Conservation (phyloP, 345 rosid species). For the Erucastrum elatum region DNA sequence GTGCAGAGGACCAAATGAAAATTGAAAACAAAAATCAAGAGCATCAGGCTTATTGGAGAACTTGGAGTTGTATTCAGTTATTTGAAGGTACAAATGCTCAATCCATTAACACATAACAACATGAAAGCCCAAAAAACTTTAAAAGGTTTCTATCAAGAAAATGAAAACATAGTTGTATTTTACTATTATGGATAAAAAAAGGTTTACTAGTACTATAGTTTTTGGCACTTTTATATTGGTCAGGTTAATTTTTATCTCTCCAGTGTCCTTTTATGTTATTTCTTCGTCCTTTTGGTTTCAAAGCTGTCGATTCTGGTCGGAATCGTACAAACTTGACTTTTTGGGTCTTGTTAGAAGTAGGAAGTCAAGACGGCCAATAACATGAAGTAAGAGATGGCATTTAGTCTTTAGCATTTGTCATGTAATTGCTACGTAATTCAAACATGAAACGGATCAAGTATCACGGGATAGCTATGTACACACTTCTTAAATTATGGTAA, state of each 20-base stretch:
- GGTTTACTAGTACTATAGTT: background rate
- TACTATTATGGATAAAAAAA: background rate
- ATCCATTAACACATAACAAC: too few relatives aligned
- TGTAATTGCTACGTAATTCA: background rate
- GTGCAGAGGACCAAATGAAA: too few relatives aligned
- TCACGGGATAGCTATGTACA: slow-evolving; percentile 26
- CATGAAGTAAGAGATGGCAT: background rate
- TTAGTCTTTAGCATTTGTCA: background rate
- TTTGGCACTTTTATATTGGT: slow-evolving; percentile 14
- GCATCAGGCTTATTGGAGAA: too few relatives aligned
- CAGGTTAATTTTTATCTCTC: background rate
- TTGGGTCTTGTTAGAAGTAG: slow-evolving; percentile 6
- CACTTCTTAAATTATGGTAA: slow-evolving; percentile 12
- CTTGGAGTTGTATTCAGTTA: too few relatives aligned
- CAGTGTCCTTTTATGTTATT: slow-evolving; percentile 17
- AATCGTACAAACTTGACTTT: slow-evolving; percentile 25
- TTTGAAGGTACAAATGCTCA: too few relatives aligned
- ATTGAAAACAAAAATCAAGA: too few relatives aligned
- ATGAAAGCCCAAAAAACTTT: background rate
- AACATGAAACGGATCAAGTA: slow-evolving; percentile 2
- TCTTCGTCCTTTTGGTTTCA: slow-evolving; percentile 7
- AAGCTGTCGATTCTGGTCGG: slow-evolving; percentile 40
- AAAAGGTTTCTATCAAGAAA: background rate
- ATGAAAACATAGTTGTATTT: background rate
- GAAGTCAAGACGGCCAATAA: background rate